These are phyloP conservation scores for Arthrinium puccinioides DNA, from an alignment of 2,329 filamentous ascomycete genomes.

Conservation along the genomic window DNA sequence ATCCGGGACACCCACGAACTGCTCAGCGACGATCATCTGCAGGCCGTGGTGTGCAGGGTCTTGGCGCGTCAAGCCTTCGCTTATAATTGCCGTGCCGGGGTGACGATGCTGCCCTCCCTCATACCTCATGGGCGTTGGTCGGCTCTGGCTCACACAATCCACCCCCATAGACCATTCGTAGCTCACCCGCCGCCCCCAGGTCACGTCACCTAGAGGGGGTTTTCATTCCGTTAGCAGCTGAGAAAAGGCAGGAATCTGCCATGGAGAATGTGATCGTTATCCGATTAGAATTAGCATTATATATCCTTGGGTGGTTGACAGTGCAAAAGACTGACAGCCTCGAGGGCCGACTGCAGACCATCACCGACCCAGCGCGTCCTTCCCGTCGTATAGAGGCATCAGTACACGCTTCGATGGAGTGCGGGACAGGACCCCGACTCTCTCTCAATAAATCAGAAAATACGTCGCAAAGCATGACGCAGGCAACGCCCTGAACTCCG, in stretches of 20 bases:
- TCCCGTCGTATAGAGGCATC: not conserved
- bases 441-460: not conserved
- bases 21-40: no score
- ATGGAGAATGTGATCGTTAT: not conserved
- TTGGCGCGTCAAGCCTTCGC: no score
- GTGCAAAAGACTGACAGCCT: not conserved
- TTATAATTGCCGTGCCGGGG: no score
- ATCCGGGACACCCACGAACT: no score
- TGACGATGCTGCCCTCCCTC: not conserved
- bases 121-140: not conserved
- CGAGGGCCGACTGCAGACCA: not conserved
- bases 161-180: not conserved
- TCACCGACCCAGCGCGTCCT: slow-evolving; percentile 1
- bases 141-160: not conserved
- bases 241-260: no score
- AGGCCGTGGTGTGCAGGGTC: no score
- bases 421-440: not conserved
- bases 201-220: not conserved
- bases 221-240: not conserved
- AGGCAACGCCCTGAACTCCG: not conserved
- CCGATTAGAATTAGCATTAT: slow-evolving; percentile 9
- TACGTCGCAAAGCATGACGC: not conserved
- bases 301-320: slow-evolving; percentile 2
- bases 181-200: not conserved
- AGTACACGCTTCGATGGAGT: not conserved